A percentile compares a stretch with the other conserved stretches of the same genome.
Conservation (phyloP, 2,329 filamentous ascomycete genomes). For the Penicillium sp. region DNA sequence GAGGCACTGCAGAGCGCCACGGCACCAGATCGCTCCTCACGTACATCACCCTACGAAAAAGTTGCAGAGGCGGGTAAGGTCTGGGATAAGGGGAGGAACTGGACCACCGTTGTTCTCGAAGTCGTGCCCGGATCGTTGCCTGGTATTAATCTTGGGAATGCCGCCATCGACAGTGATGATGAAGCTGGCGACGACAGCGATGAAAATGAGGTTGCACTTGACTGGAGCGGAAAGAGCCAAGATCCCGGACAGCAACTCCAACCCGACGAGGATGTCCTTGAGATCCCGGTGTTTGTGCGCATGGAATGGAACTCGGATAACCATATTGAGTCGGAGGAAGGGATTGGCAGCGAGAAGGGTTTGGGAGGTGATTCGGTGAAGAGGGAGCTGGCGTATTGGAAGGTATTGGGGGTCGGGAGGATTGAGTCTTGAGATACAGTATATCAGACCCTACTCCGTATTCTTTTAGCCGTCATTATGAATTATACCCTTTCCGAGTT, state of each 20-base stretch:
- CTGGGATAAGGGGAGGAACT: constrained; percentile 93
- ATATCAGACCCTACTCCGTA: constrained; percentile 1
- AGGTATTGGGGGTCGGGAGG: constrained; percentile 83
- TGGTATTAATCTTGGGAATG: constrained; percentile 33
- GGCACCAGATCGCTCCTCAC: constrained; percentile 49
- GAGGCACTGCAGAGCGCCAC: constrained; percentile 71
- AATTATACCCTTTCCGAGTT: neutral
- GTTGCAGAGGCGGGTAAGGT: constrained; percentile 88
- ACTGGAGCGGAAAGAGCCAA: constrained; percentile 30
- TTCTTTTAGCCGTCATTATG: neutral
- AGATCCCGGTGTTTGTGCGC: constrained; percentile 93
- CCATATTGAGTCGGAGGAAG: constrained; percentile 46
- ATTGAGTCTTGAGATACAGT: constrained; percentile 56
- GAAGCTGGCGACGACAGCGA: neutral
- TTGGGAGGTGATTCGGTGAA: constrained; percentile 68
- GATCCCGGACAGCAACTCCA: constrained; percentile 26
- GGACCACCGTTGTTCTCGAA: constrained; percentile 92
- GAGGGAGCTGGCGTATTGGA: constrained; percentile 94
- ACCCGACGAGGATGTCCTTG: constrained; percentile 69
- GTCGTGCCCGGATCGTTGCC: constrained; percentile 67
- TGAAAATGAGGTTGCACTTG: constrained; percentile 24
- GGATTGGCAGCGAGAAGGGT: constrained; percentile 31
- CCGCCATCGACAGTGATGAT: constrained; percentile 34
- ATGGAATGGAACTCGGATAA: constrained; percentile 83
- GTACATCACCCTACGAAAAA: constrained; percentile 49